A percentile compares a stretch with the other conserved stretches of the same genome.
phyloP scores from a whole-genome alignment of 495 filamentous ascomycete genomes.

The Xeromyces bisporus region DNA sequence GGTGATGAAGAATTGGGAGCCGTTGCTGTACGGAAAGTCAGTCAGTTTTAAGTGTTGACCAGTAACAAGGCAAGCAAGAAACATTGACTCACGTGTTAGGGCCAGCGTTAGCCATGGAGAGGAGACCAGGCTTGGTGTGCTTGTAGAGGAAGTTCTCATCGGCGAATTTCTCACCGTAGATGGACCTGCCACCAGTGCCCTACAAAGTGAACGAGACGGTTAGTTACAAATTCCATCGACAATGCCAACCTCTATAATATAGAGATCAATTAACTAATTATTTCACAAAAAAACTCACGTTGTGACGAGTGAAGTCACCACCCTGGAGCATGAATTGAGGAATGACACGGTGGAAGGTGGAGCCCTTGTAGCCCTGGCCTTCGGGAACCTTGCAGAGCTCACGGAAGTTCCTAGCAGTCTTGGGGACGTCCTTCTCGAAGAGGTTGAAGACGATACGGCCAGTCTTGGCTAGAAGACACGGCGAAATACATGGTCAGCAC shows the following conservation, averaged over 20 bases:
- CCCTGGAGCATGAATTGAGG: constrained; percentile 99
- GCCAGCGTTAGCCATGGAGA: constrained; percentile 96
- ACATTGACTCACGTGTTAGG: constrained; percentile 48
- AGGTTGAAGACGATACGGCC: constrained; percentile 84
- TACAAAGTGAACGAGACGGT: constrained; percentile 7
- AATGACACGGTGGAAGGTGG: constrained; percentile 89
- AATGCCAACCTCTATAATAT: no score
- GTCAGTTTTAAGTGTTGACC: background rate
- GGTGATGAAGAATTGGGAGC: constrained; percentile 97
- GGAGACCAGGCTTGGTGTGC: constrained; percentile 73
- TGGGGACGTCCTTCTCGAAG: constrained; percentile 74
- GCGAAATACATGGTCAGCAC: constrained; percentile 6
- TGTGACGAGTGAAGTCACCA: constrained; percentile 89
- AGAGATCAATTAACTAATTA: no score
- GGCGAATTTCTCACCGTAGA: constrained; percentile 93
- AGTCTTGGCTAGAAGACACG: constrained; percentile 37
- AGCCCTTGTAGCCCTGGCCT: constrained; percentile 79
- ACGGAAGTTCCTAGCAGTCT: constrained; percentile 93
- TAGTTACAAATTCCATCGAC: no score
- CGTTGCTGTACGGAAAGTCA: constrained; percentile 46
- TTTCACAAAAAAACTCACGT: constrained; percentile 37
- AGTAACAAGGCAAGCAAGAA: background rate
- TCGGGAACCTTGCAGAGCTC: constrained; percentile 87
- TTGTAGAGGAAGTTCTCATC: constrained; percentile 87
- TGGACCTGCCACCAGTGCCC: constrained; percentile 87